These are phyloP conservation scores for Cyberlindnera amylophila DNA, from an alignment of 805 yeast species.

Conservation along the genomic window DNA sequence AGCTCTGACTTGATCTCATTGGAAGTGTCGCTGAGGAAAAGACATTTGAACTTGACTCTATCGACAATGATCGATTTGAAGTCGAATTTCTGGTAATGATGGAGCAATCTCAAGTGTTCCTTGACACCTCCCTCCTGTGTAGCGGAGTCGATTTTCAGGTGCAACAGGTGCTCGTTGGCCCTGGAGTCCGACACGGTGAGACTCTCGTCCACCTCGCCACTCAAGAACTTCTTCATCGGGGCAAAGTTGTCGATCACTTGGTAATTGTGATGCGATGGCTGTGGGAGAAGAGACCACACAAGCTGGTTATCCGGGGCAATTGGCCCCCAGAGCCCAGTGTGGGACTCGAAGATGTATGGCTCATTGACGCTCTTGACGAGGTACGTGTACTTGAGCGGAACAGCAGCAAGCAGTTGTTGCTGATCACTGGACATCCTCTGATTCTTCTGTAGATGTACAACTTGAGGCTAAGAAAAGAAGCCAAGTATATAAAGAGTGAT, in stretches of 20 bases:
- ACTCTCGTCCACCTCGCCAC: not conserved
- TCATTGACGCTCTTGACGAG: slow-evolving; percentile 10
- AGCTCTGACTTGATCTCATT: slow-evolving; percentile 11
- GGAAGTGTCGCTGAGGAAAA: slow-evolving; percentile 4
- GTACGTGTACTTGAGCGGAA: slow-evolving; percentile 24
- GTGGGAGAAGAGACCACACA: slow-evolving; percentile 5
- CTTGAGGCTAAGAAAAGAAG: too few species aligned
- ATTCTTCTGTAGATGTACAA: too few species aligned
- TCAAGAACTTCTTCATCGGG: not conserved
- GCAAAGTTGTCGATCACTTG: slow-evolving; percentile 23
- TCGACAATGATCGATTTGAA: slow-evolving; percentile 19
- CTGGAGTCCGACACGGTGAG: slow-evolving; percentile 14
- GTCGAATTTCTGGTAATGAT: slow-evolving; percentile 33
- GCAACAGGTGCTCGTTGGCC: slow-evolving; percentile 10
- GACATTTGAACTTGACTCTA: slow-evolving; percentile 9
- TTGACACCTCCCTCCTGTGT: slow-evolving; percentile 27
- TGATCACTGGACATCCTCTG: not conserved
- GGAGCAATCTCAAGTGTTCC: slow-evolving; percentile 33
- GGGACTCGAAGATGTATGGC: slow-evolving; percentile 19
- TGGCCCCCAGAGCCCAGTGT: slow-evolving; percentile 20
- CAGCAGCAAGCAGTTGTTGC: slow-evolving; percentile 6
- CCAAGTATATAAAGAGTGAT: too few species aligned
- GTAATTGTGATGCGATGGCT: slow-evolving; percentile 2
- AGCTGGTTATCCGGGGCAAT: slow-evolving; percentile 15
- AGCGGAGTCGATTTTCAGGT: slow-evolving; percentile 21